Percentiles rank a stretch among this genome's conserved stretches.
Evolutionary conservation across 2,329 filamentous ascomycete species (phyloP).

Genomic region (Bisporella sp.): DNA sequence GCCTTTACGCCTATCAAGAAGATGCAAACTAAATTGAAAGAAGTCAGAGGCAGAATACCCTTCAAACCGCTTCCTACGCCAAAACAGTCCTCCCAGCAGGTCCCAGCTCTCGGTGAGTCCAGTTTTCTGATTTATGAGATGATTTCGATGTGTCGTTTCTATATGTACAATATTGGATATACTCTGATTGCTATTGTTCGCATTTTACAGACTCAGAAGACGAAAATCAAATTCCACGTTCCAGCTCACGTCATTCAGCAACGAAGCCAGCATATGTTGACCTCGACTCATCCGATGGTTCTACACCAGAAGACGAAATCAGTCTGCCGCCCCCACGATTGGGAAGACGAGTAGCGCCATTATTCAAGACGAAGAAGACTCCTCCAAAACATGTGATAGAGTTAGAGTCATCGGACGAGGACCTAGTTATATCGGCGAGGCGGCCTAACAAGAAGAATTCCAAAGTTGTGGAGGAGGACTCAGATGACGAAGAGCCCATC

Average conservation of each 20-base stretch:
- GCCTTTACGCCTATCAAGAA: background rate
- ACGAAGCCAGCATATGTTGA: background rate
- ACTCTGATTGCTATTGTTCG: too few species aligned
- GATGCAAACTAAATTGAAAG: background rate
- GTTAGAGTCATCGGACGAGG: background rate
- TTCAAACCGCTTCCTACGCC: conserved; percentile 17
- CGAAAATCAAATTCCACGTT: background rate
- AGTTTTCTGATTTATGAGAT: background rate
- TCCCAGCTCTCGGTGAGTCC: background rate
- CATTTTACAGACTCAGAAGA: too few species aligned
- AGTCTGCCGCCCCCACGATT: background rate
- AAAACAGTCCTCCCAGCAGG: conserved; percentile 14
- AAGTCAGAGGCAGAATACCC: conserved; percentile 5
- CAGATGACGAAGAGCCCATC: background rate
- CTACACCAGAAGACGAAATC: conserved; percentile 1
- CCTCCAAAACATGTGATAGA: too few species aligned
- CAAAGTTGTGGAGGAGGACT: background rate
- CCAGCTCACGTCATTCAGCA: background rate
- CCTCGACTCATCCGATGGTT: conserved; percentile 7
- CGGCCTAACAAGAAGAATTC: background rate
- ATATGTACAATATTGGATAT: too few species aligned
- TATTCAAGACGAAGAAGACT: background rate
- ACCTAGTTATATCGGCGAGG: background rate
- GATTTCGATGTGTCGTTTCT: background rate
- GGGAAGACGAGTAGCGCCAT: background rate